phyloP scores from a whole-genome alignment of 495 filamentous ascomycete species.

The Podospora sp. region DNA sequence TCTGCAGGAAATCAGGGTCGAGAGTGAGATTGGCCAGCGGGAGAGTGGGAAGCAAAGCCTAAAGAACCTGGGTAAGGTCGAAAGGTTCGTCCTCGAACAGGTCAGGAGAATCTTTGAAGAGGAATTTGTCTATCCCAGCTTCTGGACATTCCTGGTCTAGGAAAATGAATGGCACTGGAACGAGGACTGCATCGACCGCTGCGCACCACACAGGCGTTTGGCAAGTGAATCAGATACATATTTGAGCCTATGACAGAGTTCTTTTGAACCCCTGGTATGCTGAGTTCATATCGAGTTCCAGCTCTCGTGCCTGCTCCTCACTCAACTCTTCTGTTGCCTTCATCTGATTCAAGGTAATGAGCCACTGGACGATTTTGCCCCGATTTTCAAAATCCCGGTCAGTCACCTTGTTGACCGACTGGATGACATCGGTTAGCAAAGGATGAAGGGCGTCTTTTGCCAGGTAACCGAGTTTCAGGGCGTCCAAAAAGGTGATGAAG shows the following conservation, averaged over 20 bases:
- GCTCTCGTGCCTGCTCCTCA: constrained; percentile 83
- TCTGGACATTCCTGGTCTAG: constrained; percentile 92
- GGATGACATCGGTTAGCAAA: constrained; percentile 89
- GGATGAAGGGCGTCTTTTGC: constrained; percentile 97
- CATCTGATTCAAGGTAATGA: constrained; percentile 97
- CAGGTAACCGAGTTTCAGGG: constrained; percentile 80
- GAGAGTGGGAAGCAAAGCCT: constrained; percentile 89
- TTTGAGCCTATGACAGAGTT: constrained; percentile 44
- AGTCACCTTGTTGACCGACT: constrained; percentile 94
- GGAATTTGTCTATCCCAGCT: constrained; percentile 96
- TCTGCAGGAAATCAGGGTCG: constrained; percentile 88
- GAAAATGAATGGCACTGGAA: not conserved
- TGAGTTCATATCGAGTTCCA: constrained; percentile 84
- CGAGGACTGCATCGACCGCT: too few relatives aligned
- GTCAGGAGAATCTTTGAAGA: constrained; percentile 97
- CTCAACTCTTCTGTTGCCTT: constrained; percentile 87
- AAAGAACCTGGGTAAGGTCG: constrained; percentile 98
- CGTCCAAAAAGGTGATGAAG: constrained; percentile 98
- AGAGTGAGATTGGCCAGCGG: constrained; percentile 93
- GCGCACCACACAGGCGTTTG: too few relatives aligned
- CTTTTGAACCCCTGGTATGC: constrained; percentile 90
- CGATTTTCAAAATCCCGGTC: constrained; percentile 89
- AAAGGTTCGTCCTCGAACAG: constrained; percentile 95
- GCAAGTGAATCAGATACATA: not conserved
- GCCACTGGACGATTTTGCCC: constrained; percentile 97